A percentile compares a stretch with the other conserved stretches of the same genome.
Evolutionary conservation across 148 eudicot species (phyloP).

Genomic region (Limonium bicolor): DNA sequence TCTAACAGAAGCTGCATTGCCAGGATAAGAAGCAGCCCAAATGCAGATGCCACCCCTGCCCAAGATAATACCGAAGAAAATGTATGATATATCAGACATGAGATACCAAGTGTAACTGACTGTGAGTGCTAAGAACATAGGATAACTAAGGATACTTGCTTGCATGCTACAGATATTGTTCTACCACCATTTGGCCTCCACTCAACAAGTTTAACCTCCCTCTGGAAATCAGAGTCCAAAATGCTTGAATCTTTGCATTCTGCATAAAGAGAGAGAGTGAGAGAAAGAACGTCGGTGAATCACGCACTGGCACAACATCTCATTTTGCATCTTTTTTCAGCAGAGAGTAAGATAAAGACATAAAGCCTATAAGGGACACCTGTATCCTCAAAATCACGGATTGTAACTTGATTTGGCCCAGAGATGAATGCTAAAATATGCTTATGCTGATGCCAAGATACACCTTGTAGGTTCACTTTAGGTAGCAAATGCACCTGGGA

Average conservation of each 20-base stretch:
- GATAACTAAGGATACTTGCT: conserved; percentile 65
- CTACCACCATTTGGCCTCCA: conserved; percentile 99
- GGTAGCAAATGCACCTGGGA: conserved; percentile 73
- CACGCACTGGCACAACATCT: no score
- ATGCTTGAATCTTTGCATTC: conserved; percentile 72
- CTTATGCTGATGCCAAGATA: conserved; percentile 90
- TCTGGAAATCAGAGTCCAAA: conserved; percentile 62
- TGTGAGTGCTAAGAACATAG: no score
- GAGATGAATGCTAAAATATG: conserved; percentile 78
- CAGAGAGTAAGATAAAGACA: not conserved
- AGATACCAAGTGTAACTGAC: no score
- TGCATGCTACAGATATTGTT: conserved; percentile 93
- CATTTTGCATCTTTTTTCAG: no score
- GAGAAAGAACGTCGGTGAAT: no score
- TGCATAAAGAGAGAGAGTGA: conserved; percentile 8
- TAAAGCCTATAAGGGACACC: conserved; percentile 46
- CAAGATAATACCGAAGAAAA: not conserved
- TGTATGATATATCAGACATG: not conserved
- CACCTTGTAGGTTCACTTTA: conserved; percentile 69
- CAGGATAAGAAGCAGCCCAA: conserved; percentile 95
- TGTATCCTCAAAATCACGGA: conserved; percentile 79
- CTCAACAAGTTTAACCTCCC: conserved; percentile 65
- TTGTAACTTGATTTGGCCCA: conserved; percentile 65
- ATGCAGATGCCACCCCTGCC: conserved; percentile 91
- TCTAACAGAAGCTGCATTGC: conserved; percentile 82